A percentile compares a stretch with the other conserved stretches of the same genome.
Evolutionary conservation across 2,329 filamentous ascomycete genomes (phyloP).

Genomic region (Aspergillus piperis): DNA sequence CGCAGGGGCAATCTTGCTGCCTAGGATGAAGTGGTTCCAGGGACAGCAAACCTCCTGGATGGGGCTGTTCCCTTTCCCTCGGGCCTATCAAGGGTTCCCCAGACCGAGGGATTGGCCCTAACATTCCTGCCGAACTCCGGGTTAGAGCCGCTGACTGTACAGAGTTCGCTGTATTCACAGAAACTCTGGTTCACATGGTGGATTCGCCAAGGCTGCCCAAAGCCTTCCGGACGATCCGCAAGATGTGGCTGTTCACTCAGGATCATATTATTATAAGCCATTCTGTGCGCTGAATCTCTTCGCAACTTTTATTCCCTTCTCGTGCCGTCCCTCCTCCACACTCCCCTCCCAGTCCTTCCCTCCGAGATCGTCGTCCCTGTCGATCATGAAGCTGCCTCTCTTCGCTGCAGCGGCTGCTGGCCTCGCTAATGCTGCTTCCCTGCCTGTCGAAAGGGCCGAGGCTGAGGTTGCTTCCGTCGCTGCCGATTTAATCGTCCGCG

Average conservation of each 20-base stretch:
- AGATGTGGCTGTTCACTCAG: not conserved
- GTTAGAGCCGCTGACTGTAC: not conserved
- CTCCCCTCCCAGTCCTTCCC: not conserved
- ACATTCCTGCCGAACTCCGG: slow-evolving; percentile 1
- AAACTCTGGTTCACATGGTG: not conserved
- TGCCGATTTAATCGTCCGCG: slow-evolving; percentile 31
- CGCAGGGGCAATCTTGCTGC: slow-evolving; percentile 2
- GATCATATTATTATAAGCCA: not conserved
- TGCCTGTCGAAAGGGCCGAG: not conserved
- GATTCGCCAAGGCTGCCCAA: slow-evolving; percentile 5
- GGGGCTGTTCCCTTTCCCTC: not conserved
- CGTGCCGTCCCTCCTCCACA: not conserved
- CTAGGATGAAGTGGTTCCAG: not conserved
- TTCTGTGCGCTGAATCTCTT: not conserved
- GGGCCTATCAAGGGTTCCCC: not conserved
- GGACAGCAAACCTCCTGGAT: not conserved
- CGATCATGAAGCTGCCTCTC: slow-evolving; percentile 16
- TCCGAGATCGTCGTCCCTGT: not conserved
- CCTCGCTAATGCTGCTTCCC: slow-evolving; percentile 8
- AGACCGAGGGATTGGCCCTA: not conserved
- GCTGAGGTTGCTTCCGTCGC: slow-evolving; percentile 8
- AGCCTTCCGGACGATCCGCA: slow-evolving; percentile 8
- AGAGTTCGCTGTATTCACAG: not conserved
- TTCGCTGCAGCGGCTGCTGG: slow-evolving; percentile 8
- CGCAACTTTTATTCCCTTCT: too few species aligned